phyloP scores from a whole-genome alignment of 2,329 filamentous ascomycete genomes.

The Colletotrichum sp. region DNA sequence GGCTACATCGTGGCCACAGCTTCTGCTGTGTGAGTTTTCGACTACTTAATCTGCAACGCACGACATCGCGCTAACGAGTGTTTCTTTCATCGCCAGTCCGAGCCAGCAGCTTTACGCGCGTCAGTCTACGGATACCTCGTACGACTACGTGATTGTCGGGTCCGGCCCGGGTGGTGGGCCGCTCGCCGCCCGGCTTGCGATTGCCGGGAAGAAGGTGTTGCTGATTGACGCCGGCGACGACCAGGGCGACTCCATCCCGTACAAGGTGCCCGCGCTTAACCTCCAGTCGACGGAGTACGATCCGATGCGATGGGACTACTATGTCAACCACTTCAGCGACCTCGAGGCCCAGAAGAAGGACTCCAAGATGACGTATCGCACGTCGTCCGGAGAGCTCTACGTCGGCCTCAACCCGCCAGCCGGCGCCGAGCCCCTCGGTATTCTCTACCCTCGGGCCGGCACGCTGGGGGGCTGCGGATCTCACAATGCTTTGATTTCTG shows the following conservation, averaged over 20 bases:
- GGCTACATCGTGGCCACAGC: constrained; percentile 9
- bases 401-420: constrained; percentile 42
- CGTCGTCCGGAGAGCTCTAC: constrained; percentile 39
- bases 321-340: constrained; percentile 23
- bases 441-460: constrained; percentile 51
- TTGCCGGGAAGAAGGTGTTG: constrained; percentile 61
- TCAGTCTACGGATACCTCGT: constrained; percentile 27
- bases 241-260: constrained; percentile 40
- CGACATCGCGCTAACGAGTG: background rate
- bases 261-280: constrained; percentile 30
- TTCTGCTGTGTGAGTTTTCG: constrained; percentile 2
- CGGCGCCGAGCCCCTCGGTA: constrained; percentile 44
- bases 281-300: constrained; percentile 24
- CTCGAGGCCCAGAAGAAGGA: constrained; percentile 42
- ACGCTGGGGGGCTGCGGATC: constrained; percentile 57
- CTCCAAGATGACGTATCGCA: constrained; percentile 57
- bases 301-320: constrained; percentile 24
- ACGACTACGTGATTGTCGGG: constrained; percentile 66
- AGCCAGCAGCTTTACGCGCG: background rate
- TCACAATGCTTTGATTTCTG: constrained; percentile 65
- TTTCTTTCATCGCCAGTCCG: background rate
- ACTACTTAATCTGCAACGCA: background rate
- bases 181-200: constrained; percentile 59
- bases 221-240: constrained; percentile 65
- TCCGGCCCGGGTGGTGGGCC: constrained; percentile 62